Evolutionary conservation across 768 basidiomycete species (phyloP), one percentile per base, ranked within the genome.

Genomic region (Hypholoma fasciculare): DNA sequence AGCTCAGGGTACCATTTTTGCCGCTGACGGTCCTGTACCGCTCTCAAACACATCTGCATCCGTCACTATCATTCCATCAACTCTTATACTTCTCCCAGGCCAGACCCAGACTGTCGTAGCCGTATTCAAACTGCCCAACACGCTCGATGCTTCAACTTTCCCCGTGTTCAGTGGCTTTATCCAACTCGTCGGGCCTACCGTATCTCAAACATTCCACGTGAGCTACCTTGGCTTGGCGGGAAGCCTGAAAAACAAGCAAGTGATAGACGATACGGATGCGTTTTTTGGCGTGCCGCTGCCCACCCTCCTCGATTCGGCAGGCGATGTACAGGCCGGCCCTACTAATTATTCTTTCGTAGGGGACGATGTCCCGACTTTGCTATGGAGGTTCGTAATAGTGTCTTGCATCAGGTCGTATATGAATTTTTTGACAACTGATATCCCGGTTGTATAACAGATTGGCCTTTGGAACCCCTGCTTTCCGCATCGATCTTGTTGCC

Each of bases 111-210:
- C 67, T 26, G 72, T 88, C 53, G 63, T 71, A 5, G 78, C 78
- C 6, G 65, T 64, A 19, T 81, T 89, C 71, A 74, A 69, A 0
- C 74, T 79, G 0, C 87, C 87, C 0, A 63, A 63, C 0, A 68
- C 78, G 1, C 71, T 77, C 12, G 71, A 83, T 56, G 72, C 80
- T 27, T 67, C 74, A 27, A 73, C 78, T 2, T 79, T 83, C 69
- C 86, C 86, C 19, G 75, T 86, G 55, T 86, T 80, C 71, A 83
- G 82, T 34, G 86, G 86, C 7, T 85, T 78, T 74, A 82, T 88
- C 39, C 73, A 81, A 55, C 63, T 80, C 19, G 71, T 71, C 43
- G 76, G 71, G 34, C 66, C 68, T 7, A 61, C 66, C 12, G 60
- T 56, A 14, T 54, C 61, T 2, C 76, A 80, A 55, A 74, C 64